phyloP scores from a whole-genome alignment of 208 protist species.

The Vickermania ingenoplastis region DNA sequence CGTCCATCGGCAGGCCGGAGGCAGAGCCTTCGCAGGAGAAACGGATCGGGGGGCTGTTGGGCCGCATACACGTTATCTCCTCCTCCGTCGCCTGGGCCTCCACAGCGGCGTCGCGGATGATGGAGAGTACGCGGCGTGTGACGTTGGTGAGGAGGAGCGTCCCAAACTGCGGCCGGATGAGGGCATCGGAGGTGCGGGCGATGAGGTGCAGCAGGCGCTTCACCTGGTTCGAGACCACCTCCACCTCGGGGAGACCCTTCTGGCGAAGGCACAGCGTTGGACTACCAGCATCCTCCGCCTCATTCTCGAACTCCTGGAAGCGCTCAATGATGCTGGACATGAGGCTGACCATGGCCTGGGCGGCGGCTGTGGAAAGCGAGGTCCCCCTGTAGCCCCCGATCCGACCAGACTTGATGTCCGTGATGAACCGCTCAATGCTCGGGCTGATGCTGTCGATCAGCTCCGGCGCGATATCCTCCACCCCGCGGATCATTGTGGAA shows the following conservation, averaged over 20 bases:
- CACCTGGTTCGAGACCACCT: slow-evolving; percentile 39
- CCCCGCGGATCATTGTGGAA: too few relatives aligned
- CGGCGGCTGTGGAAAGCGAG: slow-evolving; percentile 34
- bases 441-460: slow-evolving; percentile 31
- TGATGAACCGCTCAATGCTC: slow-evolving; percentile 56
- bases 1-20: not conserved
- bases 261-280: slow-evolving; percentile 28
- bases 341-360: slow-evolving; percentile 38
- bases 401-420: slow-evolving; percentile 13
- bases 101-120: slow-evolving; percentile 53
- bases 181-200: slow-evolving; percentile 34
- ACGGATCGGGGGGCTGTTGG: not conserved
- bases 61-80: too few relatives aligned
- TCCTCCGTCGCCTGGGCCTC: slow-evolving; percentile 22
- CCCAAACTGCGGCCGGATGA: slow-evolving; percentile 59
- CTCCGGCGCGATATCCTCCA: slow-evolving; percentile 10
- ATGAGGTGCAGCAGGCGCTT: slow-evolving; percentile 39
- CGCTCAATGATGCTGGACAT: slow-evolving; percentile 46
- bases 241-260: slow-evolving; percentile 32
- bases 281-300: slow-evolving; percentile 9
- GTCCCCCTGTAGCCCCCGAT: slow-evolving; percentile 20
- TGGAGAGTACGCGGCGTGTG: slow-evolving; percentile 70
- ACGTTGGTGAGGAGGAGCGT: slow-evolving; percentile 78
- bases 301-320: slow-evolving; percentile 31
- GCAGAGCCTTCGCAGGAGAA: not conserved